These are phyloP conservation scores for Avicennia marina DNA, from an alignment of 257 asterid species.

Conservation along the genomic window DNA sequence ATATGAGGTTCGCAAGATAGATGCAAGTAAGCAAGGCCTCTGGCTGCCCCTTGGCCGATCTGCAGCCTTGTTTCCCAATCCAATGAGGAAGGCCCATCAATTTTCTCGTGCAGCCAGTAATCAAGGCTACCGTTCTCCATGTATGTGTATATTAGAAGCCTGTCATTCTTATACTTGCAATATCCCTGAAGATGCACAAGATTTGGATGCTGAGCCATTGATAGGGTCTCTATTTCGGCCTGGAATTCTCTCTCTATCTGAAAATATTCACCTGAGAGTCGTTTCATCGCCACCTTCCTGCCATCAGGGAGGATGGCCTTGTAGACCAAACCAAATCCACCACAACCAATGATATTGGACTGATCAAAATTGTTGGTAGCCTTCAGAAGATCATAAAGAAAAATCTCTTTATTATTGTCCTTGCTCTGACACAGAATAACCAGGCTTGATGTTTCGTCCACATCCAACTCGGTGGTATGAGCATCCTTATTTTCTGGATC, in stretches of 20 bases:
- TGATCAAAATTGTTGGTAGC: slow-evolving; percentile 66
- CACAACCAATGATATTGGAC: slow-evolving; percentile 78
- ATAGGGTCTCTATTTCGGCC: slow-evolving; percentile 77
- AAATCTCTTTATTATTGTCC: slow-evolving; percentile 35
- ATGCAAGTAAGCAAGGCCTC: slow-evolving; percentile 81
- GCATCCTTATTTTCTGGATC: slow-evolving; percentile 35
- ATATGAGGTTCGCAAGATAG: slow-evolving; percentile 68
- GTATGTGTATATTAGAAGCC: slow-evolving; percentile 67
- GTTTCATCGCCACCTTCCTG: slow-evolving; percentile 64
- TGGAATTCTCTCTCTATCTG: slow-evolving; percentile 74
- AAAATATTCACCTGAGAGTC: slow-evolving; percentile 67
- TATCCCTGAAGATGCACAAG: slow-evolving; percentile 76
- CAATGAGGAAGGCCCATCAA: slow-evolving; percentile 51
- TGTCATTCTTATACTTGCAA: slow-evolving; percentile 56
- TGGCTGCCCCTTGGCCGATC: slow-evolving; percentile 65
- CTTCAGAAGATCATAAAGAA: slow-evolving; percentile 56
- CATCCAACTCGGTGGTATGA: slow-evolving; percentile 27
- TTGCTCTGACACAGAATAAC: slow-evolving; percentile 56
- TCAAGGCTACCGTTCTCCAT: slow-evolving; percentile 94
- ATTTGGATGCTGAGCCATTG: slow-evolving; percentile 69
- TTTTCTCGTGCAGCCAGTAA: slow-evolving; percentile 73
- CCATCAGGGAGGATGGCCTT: slow-evolving; percentile 65
- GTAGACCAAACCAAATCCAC: slow-evolving; percentile 83
- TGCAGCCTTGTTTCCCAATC: slow-evolving; percentile 63
- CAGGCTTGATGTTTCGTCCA: slow-evolving; percentile 43